phyloP scores from a whole-genome alignment of 345 rosid genomes.

The Pistacia atlantica region DNA sequence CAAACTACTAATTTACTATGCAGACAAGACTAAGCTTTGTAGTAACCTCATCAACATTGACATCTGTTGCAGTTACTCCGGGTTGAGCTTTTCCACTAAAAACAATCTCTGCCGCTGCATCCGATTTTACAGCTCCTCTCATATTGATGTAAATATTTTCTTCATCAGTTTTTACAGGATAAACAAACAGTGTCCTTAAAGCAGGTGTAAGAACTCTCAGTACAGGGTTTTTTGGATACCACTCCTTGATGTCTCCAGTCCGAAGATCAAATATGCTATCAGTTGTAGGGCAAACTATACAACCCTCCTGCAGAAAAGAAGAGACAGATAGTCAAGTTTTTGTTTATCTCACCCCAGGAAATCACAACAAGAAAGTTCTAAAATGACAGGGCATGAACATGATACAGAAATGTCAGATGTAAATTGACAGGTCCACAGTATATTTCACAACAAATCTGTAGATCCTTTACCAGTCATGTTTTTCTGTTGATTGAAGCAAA shows the following conservation, averaged over 20 bases:
- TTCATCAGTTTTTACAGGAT: constrained; percentile 73
- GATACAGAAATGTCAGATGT: background rate
- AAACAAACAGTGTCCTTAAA: constrained; percentile 62
- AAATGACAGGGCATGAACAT: background rate
- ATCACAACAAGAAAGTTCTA: background rate
- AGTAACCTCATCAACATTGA: constrained; percentile 87
- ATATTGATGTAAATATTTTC: constrained; percentile 76
- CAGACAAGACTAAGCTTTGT: background rate
- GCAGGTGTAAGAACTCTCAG: constrained; percentile 86
- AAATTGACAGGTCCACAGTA: background rate
- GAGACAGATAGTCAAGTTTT: constrained; percentile 4
- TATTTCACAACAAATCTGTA: background rate
- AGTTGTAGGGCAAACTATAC: constrained; percentile 89
- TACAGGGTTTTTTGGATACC: constrained; percentile 96
- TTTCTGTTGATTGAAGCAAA: background rate
- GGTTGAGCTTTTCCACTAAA: constrained; percentile 96
- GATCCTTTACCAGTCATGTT: background rate
- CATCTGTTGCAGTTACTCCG: constrained; percentile 79
- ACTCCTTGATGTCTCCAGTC: constrained; percentile 73
- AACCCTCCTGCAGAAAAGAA: constrained; percentile 65
- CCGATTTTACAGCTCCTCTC: constrained; percentile 43
- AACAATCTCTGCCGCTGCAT: constrained; percentile 83
- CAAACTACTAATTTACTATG: background rate
- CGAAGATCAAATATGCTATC: constrained; percentile 84
- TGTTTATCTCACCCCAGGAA: background rate